These are phyloP conservation scores for Eutrema salsugineum DNA, from an alignment of 441 rosid genomes.

Conservation along the genomic window DNA sequence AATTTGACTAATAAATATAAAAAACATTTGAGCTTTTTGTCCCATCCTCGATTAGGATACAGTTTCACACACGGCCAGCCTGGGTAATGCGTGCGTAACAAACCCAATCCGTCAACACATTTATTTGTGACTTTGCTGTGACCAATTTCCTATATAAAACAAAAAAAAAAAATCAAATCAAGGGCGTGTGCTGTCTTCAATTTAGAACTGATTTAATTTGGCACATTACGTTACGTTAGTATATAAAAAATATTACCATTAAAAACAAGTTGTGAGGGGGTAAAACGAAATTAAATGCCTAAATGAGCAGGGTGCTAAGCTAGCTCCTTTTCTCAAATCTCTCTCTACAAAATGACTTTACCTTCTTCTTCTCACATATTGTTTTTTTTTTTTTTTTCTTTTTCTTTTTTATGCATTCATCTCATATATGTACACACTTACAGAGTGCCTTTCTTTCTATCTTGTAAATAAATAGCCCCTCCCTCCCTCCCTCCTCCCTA, in stretches of 20 bases:
- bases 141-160: too few relatives aligned
- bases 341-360: background rate
- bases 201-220: too few relatives aligned
- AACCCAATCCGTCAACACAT: background rate
- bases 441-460: background rate
- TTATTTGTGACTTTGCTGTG: background rate
- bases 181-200: too few relatives aligned
- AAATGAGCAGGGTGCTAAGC: background rate
- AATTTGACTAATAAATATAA: background rate
- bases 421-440: slow-evolving; percentile 8
- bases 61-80: too few relatives aligned
- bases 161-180: too few relatives aligned
- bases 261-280: too few relatives aligned
- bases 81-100: background rate
- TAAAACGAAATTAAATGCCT: background rate
- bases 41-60: too few relatives aligned
- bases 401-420: background rate
- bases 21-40: too few relatives aligned
- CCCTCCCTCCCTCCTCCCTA: background rate
- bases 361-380: background rate
- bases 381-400: too few relatives aligned
- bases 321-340: background rate
- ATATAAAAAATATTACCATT: too few relatives aligned
- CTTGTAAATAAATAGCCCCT: background rate
- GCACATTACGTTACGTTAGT: too few relatives aligned